A percentile compares a stretch with the other conserved stretches of the same genome.
phyloP scores from a whole-genome alignment of 2,329 filamentous ascomycete genomes.

The Coleophoma cylindrospora region DNA sequence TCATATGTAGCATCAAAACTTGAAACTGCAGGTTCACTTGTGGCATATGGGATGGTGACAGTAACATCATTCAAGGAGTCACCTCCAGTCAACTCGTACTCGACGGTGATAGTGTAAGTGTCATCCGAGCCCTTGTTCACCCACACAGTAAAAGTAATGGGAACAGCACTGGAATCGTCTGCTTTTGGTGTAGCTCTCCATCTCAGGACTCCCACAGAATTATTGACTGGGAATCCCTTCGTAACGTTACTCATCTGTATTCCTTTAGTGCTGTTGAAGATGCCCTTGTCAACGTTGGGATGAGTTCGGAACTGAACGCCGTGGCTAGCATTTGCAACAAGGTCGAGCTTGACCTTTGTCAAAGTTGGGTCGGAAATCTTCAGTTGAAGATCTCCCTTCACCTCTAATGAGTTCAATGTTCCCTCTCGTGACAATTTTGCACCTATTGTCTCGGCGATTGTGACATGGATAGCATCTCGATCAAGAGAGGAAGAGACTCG shows the following conservation, averaged over 20 bases:
- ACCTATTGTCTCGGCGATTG: conserved; percentile 83
- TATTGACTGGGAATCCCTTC: conserved; percentile 91
- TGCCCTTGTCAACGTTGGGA: conserved; percentile 87
- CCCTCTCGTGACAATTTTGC: conserved; percentile 88
- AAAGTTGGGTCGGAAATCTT: conserved; percentile 84
- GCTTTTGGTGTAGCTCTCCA: conserved; percentile 84
- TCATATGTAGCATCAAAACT: conserved; percentile 95
- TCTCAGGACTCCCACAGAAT: conserved; percentile 84
- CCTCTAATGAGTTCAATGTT: conserved; percentile 75
- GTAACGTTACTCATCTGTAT: conserved; percentile 87
- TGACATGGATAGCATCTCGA: conserved; percentile 81
- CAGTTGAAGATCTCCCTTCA: conserved; percentile 89
- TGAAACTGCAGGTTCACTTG: conserved; percentile 79
- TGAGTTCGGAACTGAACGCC: conserved; percentile 92
- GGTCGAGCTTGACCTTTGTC: conserved; percentile 84
- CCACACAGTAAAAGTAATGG: conserved; percentile 97
- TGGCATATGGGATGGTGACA: conserved; percentile 81
- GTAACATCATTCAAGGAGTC: conserved; percentile 78
- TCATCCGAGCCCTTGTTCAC: conserved; percentile 80
- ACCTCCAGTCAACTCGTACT: conserved; percentile 86
- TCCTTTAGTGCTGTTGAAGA: conserved; percentile 75
- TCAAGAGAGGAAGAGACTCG: conserved; percentile 64
- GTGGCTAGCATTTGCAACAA: conserved; percentile 70
- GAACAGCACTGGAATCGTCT: conserved; percentile 75
- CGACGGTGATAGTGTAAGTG: conserved; percentile 85